Conservation (phyloP, 2,329 filamentous ascomycete species). For the Pseudocercospora cruenta region DNA sequence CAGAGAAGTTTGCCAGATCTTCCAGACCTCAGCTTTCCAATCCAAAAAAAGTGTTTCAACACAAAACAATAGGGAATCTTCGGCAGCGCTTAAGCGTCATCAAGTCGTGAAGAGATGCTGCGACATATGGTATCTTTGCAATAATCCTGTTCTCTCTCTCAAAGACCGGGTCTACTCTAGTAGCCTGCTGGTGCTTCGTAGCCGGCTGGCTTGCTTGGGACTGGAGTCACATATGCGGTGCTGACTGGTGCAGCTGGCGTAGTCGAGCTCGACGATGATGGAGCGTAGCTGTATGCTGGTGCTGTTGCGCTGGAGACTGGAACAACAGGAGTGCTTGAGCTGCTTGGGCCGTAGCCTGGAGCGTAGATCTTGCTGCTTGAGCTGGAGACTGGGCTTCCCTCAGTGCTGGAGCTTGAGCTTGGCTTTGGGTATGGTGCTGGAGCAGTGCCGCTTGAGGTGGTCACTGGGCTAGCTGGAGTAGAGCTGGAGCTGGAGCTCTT, state of each 20-base stretch:
- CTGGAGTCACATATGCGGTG: conserved; percentile 23
- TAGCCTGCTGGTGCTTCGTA: conserved; percentile 14
- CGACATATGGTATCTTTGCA: conserved; percentile 11
- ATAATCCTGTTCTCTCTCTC: conserved; percentile 9
- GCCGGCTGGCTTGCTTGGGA: conserved; percentile 18
- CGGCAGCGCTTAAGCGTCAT: conserved; percentile 16
- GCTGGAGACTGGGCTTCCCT: conserved; percentile 2
- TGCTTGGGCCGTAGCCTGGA: conserved; percentile 17
- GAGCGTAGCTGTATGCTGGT: conserved; percentile 22
- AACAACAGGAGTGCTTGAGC: conserved; percentile 14
- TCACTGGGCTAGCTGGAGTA: not conserved
- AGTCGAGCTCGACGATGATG: conserved; percentile 6
- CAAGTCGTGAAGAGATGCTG: conserved; percentile 23
- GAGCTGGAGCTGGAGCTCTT: conserved; percentile 11
- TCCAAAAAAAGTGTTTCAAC: not conserved
- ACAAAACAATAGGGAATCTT: conserved; percentile 6
- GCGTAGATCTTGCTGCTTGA: conserved; percentile 9
- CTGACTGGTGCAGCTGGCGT: conserved; percentile 13
- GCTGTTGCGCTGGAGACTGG: not conserved
- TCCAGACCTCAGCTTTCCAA: not conserved
- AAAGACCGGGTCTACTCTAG: conserved; percentile 12
- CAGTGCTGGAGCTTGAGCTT: conserved; percentile 16
- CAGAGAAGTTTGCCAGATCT: not conserved
- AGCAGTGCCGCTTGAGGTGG: conserved; percentile 5
- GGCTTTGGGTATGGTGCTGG: conserved; percentile 11